Percentiles rank a stretch among this genome's conserved stretches.
These are phyloP conservation scores for Misopates orontium DNA, from an alignment of 257 asterid species.

Conservation along the genomic window DNA sequence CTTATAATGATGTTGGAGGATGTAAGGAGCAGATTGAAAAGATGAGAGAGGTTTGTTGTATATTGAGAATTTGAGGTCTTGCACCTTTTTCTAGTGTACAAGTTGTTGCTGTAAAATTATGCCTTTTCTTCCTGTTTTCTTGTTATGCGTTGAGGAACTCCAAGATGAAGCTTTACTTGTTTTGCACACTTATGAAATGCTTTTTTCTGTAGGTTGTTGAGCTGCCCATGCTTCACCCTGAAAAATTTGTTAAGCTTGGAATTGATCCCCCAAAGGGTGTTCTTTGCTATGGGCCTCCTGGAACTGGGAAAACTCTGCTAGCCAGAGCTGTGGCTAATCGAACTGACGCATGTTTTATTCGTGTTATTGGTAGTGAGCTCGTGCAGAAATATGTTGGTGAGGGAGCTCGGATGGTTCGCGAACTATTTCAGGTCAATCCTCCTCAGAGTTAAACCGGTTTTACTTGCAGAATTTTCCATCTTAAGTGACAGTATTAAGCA, in stretches of 20 bases:
- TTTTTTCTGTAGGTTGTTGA: slow-evolving; percentile 76
- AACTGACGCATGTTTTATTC: slow-evolving; percentile 96
- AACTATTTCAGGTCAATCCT: slow-evolving; percentile 80
- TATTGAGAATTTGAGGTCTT: slow-evolving; percentile 4
- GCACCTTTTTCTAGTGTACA: neutral
- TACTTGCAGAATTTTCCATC: neutral
- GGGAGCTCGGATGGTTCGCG: slow-evolving; percentile 99
- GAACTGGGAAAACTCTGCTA: slow-evolving; percentile 92
- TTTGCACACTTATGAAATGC: neutral
- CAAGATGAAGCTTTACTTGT: neutral
- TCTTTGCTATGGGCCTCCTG: slow-evolving; percentile 97
- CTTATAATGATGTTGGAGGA: slow-evolving; percentile 97
- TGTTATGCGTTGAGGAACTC: neutral
- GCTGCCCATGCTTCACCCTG: slow-evolving; percentile 99
- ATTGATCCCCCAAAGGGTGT: slow-evolving; percentile 99
- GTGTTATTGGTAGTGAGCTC: slow-evolving; percentile 98
- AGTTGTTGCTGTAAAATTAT: slow-evolving; percentile 10
- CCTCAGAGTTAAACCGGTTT: neutral
- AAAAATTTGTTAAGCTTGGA: slow-evolving; percentile 93
- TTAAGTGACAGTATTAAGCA: slow-evolving; percentile 6
- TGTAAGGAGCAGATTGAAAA: slow-evolving; percentile 98
- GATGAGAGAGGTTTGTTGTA: slow-evolving; percentile 82
- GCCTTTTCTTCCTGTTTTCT: neutral
- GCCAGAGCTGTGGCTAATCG: slow-evolving; percentile 99
- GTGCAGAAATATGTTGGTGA: slow-evolving; percentile 98